Conservation (phyloP, 495 filamentous ascomycete genomes). For the Neurospora intermedia region DNA sequence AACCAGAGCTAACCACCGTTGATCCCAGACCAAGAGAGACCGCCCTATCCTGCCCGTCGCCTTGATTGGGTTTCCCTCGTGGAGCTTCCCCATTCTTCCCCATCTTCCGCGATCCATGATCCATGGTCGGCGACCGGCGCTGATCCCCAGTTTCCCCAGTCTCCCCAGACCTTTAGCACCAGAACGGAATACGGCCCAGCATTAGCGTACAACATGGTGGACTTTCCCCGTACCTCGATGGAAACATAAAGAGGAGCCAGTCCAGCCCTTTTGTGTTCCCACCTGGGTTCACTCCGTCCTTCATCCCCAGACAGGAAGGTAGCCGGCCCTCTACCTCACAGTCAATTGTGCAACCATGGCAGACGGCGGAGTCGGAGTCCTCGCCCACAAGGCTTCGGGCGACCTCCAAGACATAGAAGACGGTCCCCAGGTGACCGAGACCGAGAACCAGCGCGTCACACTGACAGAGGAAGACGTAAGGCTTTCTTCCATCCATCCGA, state of each 20-base stretch:
- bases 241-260: neutral
- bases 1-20: neutral
- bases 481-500: too few relatives aligned
- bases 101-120: neutral
- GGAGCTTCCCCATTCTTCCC: neutral
- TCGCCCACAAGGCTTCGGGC: neutral
- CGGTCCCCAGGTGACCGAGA: neutral
- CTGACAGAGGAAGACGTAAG: slow-evolving; percentile 10
- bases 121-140: neutral
- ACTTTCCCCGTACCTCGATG: neutral
- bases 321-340: neutral
- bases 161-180: neutral
- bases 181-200: neutral
- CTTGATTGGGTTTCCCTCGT: neutral
- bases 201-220: neutral
- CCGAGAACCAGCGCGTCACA: slow-evolving; percentile 1
- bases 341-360: neutral
- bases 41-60: neutral
- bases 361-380: neutral
- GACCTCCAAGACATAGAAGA: neutral
- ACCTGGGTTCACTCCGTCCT: neutral
- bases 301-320: neutral
- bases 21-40: neutral
- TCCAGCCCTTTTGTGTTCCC: neutral
- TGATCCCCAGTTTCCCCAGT: neutral